These are phyloP conservation scores for Penicillium sp. DNA, from an alignment of 2,329 filamentous ascomycete species.

Conservation along the genomic window DNA sequence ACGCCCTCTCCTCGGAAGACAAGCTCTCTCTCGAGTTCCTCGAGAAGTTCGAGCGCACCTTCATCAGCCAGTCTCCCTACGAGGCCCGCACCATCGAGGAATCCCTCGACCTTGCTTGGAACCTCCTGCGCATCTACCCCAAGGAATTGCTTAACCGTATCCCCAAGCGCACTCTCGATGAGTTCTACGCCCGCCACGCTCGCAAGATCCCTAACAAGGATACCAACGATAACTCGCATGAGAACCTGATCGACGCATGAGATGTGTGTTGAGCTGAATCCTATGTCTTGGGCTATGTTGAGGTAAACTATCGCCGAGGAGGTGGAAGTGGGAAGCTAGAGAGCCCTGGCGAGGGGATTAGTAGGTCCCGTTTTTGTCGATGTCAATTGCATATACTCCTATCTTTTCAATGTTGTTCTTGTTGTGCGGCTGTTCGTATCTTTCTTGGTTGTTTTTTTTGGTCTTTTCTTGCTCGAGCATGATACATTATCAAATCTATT, in stretches of 20 bases:
- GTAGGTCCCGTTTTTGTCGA: conserved; percentile 6
- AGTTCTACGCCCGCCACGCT: conserved; percentile 68
- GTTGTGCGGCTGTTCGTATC: conserved; percentile 7
- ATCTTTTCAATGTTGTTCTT: conserved; percentile 14
- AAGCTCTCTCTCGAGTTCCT: conserved; percentile 97
- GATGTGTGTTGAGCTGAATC: background rate
- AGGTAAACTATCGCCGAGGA: background rate
- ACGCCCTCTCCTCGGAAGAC: conserved; percentile 91
- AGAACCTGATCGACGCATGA: conserved; percentile 44
- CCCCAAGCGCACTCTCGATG: conserved; percentile 75
- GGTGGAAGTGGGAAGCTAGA: background rate
- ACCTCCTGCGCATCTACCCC: conserved; percentile 91
- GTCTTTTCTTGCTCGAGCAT: conserved; percentile 1
- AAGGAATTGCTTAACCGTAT: conserved; percentile 98
- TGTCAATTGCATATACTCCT: conserved; percentile 26
- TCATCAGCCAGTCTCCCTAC: conserved; percentile 89
- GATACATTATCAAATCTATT: conserved; percentile 10
- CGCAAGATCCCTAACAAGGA: conserved; percentile 48
- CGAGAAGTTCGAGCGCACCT: conserved; percentile 95
- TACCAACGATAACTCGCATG: conserved; percentile 44
- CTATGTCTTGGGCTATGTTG: background rate
- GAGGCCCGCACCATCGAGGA: conserved; percentile 90
- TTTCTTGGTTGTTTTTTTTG: background rate
- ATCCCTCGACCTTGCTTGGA: conserved; percentile 94
- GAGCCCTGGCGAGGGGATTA: conserved; percentile 1